A percentile compares a stretch with the other conserved stretches of the same genome.
Conservation (phyloP, 202 grass and related monocot species). For the Elaeis oleifera region DNA sequence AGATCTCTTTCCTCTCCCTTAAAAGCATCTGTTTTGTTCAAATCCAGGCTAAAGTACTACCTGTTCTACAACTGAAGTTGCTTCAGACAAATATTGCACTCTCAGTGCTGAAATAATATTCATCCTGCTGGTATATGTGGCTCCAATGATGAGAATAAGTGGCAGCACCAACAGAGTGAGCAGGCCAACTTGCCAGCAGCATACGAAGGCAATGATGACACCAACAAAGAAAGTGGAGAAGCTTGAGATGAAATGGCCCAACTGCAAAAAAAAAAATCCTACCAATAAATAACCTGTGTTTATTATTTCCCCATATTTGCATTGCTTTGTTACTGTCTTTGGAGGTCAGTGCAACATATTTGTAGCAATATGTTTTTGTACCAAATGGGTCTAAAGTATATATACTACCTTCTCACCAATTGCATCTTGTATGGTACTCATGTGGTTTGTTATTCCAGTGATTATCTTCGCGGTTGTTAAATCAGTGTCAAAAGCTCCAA, state of each 20-base stretch:
- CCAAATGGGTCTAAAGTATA: too few relatives aligned
- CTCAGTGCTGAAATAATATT: constrained; percentile 23
- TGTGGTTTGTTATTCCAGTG: constrained; percentile 43
- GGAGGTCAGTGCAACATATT: too few relatives aligned
- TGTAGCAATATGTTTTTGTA: too few relatives aligned
- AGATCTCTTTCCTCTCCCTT: too few relatives aligned
- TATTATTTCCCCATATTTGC: too few relatives aligned
- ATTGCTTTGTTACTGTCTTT: too few relatives aligned
- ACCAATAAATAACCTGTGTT: too few relatives aligned
- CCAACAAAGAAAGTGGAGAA: constrained; percentile 49
- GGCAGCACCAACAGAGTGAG: constrained; percentile 44
- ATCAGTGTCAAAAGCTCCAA: constrained; percentile 54
- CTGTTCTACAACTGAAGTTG: constrained; percentile 51
- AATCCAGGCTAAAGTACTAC: constrained; percentile 9
- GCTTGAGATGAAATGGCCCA: constrained; percentile 52
- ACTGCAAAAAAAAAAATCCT: constrained; percentile 15
- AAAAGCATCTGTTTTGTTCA: too few relatives aligned
- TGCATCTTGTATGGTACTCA: constrained; percentile 63
- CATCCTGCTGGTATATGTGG: constrained; percentile 36
- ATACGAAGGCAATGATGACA: constrained; percentile 35
- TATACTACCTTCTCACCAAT: constrained; percentile 58
- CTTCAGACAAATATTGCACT: constrained; percentile 31
- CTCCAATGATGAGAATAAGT: constrained; percentile 40
- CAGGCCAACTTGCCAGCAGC: constrained; percentile 57
- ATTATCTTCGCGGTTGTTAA: constrained; percentile 47